Conservation (phyloP, 345 rosid genomes). For the Gynandropsis gynandra region DNA sequence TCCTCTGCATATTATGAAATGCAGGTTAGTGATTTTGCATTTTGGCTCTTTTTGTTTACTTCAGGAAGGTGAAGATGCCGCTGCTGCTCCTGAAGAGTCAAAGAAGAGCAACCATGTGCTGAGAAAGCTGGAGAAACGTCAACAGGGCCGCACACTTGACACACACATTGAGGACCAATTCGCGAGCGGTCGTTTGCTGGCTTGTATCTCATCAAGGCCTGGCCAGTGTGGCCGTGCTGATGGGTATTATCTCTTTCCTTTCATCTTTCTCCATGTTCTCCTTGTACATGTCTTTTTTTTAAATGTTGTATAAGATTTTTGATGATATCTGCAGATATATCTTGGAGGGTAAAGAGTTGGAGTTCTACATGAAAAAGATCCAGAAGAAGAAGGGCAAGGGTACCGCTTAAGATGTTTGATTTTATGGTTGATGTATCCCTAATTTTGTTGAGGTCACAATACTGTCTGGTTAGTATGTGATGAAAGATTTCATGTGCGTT, state of each 20-base stretch:
- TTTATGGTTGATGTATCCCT: background rate
- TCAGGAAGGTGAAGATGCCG: slow-evolving; percentile 47
- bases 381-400: slow-evolving; percentile 88
- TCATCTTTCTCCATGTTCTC: background rate
- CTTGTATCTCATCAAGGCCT: slow-evolving; percentile 67
- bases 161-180: slow-evolving; percentile 70
- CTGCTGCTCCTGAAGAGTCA: slow-evolving; percentile 38
- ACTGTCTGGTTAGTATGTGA: no score
- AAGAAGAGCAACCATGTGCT: slow-evolving; percentile 53
- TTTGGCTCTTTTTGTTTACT: no score
- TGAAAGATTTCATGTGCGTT: no score
- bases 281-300: background rate
- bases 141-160: slow-evolving; percentile 43
- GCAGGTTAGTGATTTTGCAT: no score
- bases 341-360: slow-evolving; percentile 66
- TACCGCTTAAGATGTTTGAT: slow-evolving; percentile 39
- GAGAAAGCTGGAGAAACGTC: slow-evolving; percentile 53
- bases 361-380: slow-evolving; percentile 72
- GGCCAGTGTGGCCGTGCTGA: slow-evolving; percentile 81
- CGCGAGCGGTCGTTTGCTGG: slow-evolving; percentile 55
- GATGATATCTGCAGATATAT: slow-evolving; percentile 36
- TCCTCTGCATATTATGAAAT: no score
- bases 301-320: background rate
- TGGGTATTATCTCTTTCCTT: slow-evolving; percentile 33
- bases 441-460: no score